Conservation (phyloP, 345 rosid species). For the Eucalyptus globulus region DNA sequence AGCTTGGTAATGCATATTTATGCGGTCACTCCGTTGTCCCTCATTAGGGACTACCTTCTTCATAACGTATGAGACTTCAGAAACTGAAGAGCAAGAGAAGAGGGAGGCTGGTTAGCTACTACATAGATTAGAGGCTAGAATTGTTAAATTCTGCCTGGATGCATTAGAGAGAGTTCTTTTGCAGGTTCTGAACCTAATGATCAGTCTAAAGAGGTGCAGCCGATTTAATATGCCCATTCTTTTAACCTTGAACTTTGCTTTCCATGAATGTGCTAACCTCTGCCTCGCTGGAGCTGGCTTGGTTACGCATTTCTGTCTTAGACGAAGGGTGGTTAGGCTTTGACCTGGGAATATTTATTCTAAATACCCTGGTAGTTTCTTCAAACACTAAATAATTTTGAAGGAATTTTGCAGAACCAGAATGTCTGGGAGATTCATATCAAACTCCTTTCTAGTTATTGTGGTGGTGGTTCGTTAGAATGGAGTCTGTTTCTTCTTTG, state of each 20-base stretch:
- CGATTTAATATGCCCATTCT: background rate
- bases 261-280: background rate
- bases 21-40: background rate
- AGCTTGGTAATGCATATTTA: background rate
- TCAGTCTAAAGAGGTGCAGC: background rate
- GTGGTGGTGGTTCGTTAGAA: background rate
- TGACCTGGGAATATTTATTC: background rate
- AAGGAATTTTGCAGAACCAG: background rate
- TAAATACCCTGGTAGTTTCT: background rate
- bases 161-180: background rate
- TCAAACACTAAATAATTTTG: background rate
- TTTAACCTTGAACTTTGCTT: background rate
- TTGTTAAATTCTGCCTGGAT: background rate
- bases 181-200: background rate
- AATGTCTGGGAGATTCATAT: background rate
- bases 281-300: background rate
- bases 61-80: background rate
- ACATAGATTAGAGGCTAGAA: background rate
- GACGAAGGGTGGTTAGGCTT: background rate
- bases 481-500: background rate
- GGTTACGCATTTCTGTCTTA: background rate
- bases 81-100: background rate
- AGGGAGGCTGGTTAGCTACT: background rate
- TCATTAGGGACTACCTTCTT: background rate
- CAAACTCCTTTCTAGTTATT: background rate